A percentile compares a stretch with the other conserved stretches of the same genome.
phyloP scores from a whole-genome alignment of 176 grass and related monocot species.

The Dendrocalamus sinicus region DNA sequence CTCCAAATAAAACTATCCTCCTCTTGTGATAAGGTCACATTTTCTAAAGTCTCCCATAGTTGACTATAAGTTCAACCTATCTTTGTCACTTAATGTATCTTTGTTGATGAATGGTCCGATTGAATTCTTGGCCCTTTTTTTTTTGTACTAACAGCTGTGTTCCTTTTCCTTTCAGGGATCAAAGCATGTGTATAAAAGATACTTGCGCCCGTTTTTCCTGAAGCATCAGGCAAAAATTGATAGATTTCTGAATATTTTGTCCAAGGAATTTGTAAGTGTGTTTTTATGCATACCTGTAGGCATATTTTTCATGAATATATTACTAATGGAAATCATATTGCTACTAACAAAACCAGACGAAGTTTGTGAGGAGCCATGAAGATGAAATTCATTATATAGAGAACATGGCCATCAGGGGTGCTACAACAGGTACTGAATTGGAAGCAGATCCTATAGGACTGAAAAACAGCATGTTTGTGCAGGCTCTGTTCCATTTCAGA shows the following conservation, averaged over 20 bases:
- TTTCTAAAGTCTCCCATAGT: too few relatives aligned
- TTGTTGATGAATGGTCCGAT: neutral
- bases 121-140: neutral
- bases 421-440: slow-evolving; percentile 65
- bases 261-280: slow-evolving; percentile 79
- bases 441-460: neutral
- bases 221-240: slow-evolving; percentile 91
- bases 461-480: slow-evolving; percentile 11
- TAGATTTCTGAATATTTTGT: slow-evolving; percentile 66
- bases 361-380: slow-evolving; percentile 82
- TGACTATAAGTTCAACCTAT: neutral
- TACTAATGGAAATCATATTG: slow-evolving; percentile 36
- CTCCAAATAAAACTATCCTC: too few relatives aligned
- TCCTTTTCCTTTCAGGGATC: slow-evolving; percentile 69
- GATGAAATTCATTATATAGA: slow-evolving; percentile 79
- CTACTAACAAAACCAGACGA: slow-evolving; percentile 56
- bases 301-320: slow-evolving; percentile 32
- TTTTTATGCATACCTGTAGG: neutral
- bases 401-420: slow-evolving; percentile 66
- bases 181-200: slow-evolving; percentile 77
- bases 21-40: too few relatives aligned
- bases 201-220: slow-evolving; percentile 75
- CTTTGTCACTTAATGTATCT: slow-evolving; percentile 1
- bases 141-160: slow-evolving; percentile 24
- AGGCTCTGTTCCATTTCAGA: neutral